Base-by-base conservation (phyloP, 164 flowering plant species). In the Vitis rotundifolia region DNA sequence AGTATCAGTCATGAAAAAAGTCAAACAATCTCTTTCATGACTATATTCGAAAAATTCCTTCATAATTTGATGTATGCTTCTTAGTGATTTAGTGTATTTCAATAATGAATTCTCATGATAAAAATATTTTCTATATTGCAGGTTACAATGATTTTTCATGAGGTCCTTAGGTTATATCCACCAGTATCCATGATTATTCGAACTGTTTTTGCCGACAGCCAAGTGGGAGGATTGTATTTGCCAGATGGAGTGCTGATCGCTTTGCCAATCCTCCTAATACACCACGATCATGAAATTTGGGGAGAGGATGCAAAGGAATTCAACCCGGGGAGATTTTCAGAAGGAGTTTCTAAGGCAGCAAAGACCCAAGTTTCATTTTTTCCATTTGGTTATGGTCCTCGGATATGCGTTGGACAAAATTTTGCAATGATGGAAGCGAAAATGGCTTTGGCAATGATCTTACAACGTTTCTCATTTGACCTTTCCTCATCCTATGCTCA, bases 341-440 rank as follows among this genome's bases (percentile, higher is more conserved):
- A 44, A 4, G 79, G 79, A 28, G 60, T 72, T 63, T 68, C 73
- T 13, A 69, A 72, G 54, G 79, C 76, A 12, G 31, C 73, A 29
- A 76, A 76, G 51, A 52, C 47, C 49, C 55, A 19, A 31, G 22
- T 18, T 3, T 62, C 69, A 9, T 76, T 68, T 59, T 50, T 64
- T 29, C 76, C 79, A 44, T 77, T 77, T 61, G 76, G 80, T 15
- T 64, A 73, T 67, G 80, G 80, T 10, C 76, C 76, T 9, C 51
- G 53, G 14, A 11, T 50, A 50, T 50, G 44, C 44, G 44, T 37
- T 37, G 44, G 44, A 37, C 44, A 37, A 37, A 37, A 37, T 37
- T 37, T 37, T 37, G 44, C 44, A 37, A 37, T 37, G 44, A 37
- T 37, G 44, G 44, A 37, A 37, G 44, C 44, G 7, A 37, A 37